Evolutionary conservation across 1,139 yeast genomes (phyloP).

Genomic region (Lodderomyces metapsilosis): DNA sequence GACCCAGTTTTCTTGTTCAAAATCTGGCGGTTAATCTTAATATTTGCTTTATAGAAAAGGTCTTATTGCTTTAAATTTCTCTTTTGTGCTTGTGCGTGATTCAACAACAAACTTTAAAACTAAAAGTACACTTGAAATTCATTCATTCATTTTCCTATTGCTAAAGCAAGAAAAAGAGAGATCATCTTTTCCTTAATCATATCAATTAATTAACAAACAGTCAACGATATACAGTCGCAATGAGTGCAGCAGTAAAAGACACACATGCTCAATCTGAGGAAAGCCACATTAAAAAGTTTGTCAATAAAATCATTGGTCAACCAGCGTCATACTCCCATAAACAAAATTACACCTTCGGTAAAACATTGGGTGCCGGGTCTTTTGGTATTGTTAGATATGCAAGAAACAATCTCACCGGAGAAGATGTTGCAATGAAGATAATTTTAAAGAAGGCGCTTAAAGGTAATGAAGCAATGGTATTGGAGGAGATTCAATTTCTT

Average conservation of each 20-base stretch:
- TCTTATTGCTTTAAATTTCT: no score
- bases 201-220: no score
- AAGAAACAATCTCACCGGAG: slow-evolving; percentile 52
- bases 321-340: slow-evolving; percentile 70
- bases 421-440: slow-evolving; percentile 84
- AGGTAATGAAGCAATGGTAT: slow-evolving; percentile 69
- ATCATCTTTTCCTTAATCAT: no score
- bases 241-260: background rate
- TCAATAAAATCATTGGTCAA: slow-evolving; percentile 65
- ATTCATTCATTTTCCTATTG: no score
- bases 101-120: no score
- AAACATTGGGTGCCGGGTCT: slow-evolving; percentile 86
- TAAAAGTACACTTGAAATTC: no score
- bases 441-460: slow-evolving; percentile 77
- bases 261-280: slow-evolving; percentile 9
- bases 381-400: slow-evolving; percentile 89
- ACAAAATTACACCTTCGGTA: slow-evolving; percentile 66
- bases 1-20: no score
- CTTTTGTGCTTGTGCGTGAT: no score
- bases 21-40: no score
- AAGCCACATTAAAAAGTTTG: slow-evolving; percentile 30
- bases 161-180: no score
- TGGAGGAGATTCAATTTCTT: slow-evolving; percentile 72
- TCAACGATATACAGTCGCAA: no score
- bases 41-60: no score